A percentile compares a stretch with the other conserved stretches of the same genome.
phyloP scores from a whole-genome alignment of 148 eudicot genomes.

The Dianthus caryophyllus region DNA sequence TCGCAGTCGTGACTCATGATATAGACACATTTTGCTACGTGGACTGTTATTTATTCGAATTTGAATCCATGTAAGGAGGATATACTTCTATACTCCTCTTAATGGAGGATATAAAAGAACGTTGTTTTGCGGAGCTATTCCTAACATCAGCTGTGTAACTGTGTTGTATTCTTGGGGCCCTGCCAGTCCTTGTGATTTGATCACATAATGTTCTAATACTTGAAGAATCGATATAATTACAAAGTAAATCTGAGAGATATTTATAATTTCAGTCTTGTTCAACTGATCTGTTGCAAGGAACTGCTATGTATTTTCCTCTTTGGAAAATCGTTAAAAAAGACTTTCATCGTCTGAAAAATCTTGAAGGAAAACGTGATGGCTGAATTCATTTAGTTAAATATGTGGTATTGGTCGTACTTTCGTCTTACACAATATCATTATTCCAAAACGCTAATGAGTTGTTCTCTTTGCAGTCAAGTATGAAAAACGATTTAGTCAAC shows the following conservation, averaged over 20 bases:
- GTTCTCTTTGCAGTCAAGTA: slow-evolving; percentile 34
- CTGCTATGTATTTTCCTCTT: neutral
- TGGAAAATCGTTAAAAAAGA: neutral
- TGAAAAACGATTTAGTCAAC: slow-evolving; percentile 53
- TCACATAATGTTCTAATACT: neutral
- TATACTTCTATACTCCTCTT: neutral
- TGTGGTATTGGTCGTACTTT: neutral
- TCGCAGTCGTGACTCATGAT: neutral
- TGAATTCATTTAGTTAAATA: neutral
- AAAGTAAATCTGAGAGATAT: neutral
- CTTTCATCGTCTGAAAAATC: neutral
- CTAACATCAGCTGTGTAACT: neutral
- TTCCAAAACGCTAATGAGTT: slow-evolving; percentile 1
- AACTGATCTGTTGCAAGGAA: neutral
- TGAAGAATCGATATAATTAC: neutral
- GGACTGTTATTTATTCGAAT: neutral
- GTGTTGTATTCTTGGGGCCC: neutral
- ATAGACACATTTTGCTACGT: neutral
- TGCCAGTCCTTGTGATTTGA: neutral
- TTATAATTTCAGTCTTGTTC: neutral
- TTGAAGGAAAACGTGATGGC: neutral
- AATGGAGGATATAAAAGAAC: neutral
- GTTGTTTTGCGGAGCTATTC: neutral
- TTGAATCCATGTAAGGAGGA: neutral
- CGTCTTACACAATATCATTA: neutral